Evolutionary conservation across 2,329 filamentous ascomycete species (phyloP), one percentile per base, ranked within the genome.

Genomic region (Fusarium newnesense): DNA sequence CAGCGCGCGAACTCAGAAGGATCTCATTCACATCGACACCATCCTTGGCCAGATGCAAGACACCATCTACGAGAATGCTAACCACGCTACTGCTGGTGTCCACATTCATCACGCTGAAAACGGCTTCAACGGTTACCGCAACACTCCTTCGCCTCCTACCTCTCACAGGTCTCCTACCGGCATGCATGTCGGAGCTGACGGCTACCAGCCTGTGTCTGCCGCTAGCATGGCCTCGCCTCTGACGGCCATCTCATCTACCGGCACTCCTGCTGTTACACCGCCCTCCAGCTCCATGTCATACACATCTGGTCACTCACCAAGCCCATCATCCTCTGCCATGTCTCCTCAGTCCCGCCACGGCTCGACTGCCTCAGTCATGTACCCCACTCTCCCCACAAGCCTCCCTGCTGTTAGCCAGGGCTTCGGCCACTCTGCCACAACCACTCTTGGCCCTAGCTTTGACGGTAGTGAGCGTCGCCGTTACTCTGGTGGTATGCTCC

Each of bases 41-140:
- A 94, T 98, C 81, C 89, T 99, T 62, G 95, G 97, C 84, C 94
- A 98, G 84, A 96, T 98, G 87, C 95, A 98, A 84, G 92, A 93
- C 73, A 98, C 96, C 50, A 94, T 98, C 54, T 98, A 98, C 80
- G 96, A 98, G 84, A 97, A 92, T 81, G 92, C 95, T 62, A 94
- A 91, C 77, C 92, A 95, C 57, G 92, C 94, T 37, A 94, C 94
- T 5, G 92, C 93, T 47, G 93, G 94, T 65, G 89, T 97, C 66
- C 93, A 93, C 76, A 90, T 95, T 71, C 90, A 93, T 57, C 89
- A 92, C 53, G 91, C 91, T 67, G 92, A 94, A 79, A 91, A 93
- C 77, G 80, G 86, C 40, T 85, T 88, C 61, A 87, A 87, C 70
- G 87, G 87, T 74, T 86, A 89, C 82, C 89, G 90, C 72, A 85